Conservation (phyloP, 768 basidiomycete genomes). For the Plicaturopsis crispa region DNA sequence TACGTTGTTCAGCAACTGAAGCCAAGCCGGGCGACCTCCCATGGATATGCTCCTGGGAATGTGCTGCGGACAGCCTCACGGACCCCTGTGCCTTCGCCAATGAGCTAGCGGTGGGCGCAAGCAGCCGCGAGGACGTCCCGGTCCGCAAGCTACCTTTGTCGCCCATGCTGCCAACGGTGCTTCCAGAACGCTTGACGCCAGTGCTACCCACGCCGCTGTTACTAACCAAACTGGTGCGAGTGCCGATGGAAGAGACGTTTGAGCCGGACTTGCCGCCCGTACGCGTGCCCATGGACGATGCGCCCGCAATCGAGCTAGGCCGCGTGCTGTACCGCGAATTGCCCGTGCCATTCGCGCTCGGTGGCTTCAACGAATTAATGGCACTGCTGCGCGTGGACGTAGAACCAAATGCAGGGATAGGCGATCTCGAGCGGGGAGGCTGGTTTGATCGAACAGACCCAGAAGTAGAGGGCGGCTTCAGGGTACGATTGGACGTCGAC, state of each 20-base stretch:
- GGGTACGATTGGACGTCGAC: constrained; percentile 1
- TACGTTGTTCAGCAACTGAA: constrained; percentile 1
- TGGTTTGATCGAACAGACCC: too few relatives aligned
- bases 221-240: constrained; percentile 19
- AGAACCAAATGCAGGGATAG: constrained; percentile 11
- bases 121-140: constrained; percentile 40
- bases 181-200: not conserved
- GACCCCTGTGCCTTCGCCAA: constrained; percentile 40
- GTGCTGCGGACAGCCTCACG: not conserved
- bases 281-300: constrained; percentile 40
- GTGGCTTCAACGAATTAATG: constrained; percentile 6
- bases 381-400: constrained; percentile 4
- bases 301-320: constrained; percentile 18
- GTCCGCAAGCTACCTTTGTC: constrained; percentile 12
- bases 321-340: constrained; percentile 15
- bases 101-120: constrained; percentile 75
- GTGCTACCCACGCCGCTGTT: constrained; percentile 9
- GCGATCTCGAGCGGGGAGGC: constrained; percentile 16
- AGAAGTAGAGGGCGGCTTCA: constrained; percentile 3
- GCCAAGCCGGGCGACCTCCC: not conserved
- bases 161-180: constrained; percentile 1
- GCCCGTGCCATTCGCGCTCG: constrained; percentile 6
- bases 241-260: constrained; percentile 32
- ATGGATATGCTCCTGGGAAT: not conserved
- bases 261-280: constrained; percentile 7